phyloP scores from a whole-genome alignment of 768 basidiomycete genomes.

The Tylopilus sp. region DNA sequence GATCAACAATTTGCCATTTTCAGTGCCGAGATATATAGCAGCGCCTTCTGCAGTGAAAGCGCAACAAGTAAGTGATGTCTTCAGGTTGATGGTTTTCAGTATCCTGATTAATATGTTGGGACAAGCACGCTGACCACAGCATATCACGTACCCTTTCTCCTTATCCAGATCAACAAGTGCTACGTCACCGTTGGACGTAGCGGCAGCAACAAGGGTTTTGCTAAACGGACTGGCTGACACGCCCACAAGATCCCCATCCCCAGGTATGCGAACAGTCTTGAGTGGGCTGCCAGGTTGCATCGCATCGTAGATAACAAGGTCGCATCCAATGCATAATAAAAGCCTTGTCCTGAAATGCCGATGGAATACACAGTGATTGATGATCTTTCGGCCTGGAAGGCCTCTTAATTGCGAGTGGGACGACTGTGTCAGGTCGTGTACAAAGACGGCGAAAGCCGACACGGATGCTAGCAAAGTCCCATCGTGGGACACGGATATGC shows the following conservation, averaged over 20 bases:
- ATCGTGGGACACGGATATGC: constrained; percentile 60
- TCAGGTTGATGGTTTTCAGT: constrained; percentile 54
- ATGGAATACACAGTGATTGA: constrained; percentile 58
- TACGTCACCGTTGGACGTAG: constrained; percentile 51
- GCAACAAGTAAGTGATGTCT: constrained; percentile 53
- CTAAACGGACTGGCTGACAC: constrained; percentile 72
- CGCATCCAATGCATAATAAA: constrained; percentile 49
- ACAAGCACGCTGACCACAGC: not conserved
- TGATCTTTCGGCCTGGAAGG: constrained; percentile 37
- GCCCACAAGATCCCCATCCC: constrained; percentile 50
- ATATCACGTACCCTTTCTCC: constrained; percentile 55
- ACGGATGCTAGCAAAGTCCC: constrained; percentile 53
- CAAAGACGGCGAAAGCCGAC: constrained; percentile 48
- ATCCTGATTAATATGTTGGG: constrained; percentile 37
- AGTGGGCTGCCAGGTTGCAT: constrained; percentile 52
- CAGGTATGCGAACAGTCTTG: constrained; percentile 49
- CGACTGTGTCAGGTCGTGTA: constrained; percentile 56
- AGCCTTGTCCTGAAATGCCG: constrained; percentile 59
- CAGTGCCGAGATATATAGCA: constrained; percentile 62
- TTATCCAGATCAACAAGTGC: constrained; percentile 70
- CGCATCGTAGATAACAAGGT: constrained; percentile 61
- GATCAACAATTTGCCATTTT: constrained; percentile 58
- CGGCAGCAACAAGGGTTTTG: constrained; percentile 63
- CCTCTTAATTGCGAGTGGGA: constrained; percentile 56
- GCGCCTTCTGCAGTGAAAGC: constrained; percentile 70